Percentiles rank a stretch among this genome's conserved stretches.
Conservation (phyloP, 1,284 basidiomycete genomes). For the Leccinum subrobustum region DNA sequence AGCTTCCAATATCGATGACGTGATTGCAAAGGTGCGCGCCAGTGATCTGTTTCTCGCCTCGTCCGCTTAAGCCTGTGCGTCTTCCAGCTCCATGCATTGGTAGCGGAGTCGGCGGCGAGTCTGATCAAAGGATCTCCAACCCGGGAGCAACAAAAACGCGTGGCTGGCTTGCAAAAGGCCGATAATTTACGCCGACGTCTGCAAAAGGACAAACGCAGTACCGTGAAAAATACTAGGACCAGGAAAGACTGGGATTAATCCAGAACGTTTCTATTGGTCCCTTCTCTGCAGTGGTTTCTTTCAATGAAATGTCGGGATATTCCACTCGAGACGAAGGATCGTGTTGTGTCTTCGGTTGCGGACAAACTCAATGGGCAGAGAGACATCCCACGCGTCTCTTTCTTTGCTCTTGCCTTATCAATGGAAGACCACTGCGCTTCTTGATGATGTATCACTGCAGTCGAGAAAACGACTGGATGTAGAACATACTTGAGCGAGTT, state of each 20-base stretch:
- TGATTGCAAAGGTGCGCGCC: slow-evolving; percentile 57
- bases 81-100: slow-evolving; percentile 54
- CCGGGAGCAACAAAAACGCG: slow-evolving; percentile 53
- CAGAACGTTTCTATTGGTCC: not conserved
- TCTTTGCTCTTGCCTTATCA: not conserved
- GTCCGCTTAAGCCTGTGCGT: not conserved
- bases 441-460: not conserved
- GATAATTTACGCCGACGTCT: slow-evolving; percentile 46
- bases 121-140: slow-evolving; percentile 55
- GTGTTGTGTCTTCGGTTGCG: not conserved
- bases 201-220: slow-evolving; percentile 54
- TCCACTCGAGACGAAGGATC: not conserved
- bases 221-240: slow-evolving; percentile 40
- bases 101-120: slow-evolving; percentile 47
- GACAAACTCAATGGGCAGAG: not conserved
- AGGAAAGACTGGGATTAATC: slow-evolving; percentile 29
- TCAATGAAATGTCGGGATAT: not conserved
- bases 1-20: slow-evolving; percentile 69
- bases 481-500: not conserved
- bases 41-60: not conserved
- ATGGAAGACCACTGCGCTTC: not conserved
- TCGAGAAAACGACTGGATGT: not conserved
- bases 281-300: not conserved
- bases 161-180: slow-evolving; percentile 44
- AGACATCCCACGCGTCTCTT: not conserved